These are phyloP conservation scores for Quercus alba DNA, from an alignment of 306 rosid genomes.

Conservation along the genomic window DNA sequence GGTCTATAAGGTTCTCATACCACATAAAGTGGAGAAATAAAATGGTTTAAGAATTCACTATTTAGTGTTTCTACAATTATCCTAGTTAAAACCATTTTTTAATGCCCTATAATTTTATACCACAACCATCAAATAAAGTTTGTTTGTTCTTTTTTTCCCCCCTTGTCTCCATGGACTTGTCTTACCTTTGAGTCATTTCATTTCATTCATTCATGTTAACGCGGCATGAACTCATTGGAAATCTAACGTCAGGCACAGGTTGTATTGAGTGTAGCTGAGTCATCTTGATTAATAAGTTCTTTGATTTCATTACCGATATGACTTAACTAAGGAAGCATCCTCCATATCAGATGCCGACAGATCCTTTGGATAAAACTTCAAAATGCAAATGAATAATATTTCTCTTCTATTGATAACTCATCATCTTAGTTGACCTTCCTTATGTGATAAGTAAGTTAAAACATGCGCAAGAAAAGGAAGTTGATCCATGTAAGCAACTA, in stretches of 20 bases:
- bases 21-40: neutral
- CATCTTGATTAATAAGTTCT: neutral
- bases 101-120: neutral
- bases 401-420: constrained; percentile 6
- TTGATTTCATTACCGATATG: neutral
- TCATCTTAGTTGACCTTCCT: constrained; percentile 18
- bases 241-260: neutral
- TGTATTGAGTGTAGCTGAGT: neutral
- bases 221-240: neutral
- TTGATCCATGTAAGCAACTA: too few relatives aligned
- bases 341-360: neutral
- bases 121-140: neutral
- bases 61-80: neutral
- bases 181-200: neutral
- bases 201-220: neutral
- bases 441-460: neutral
- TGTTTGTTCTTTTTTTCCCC: neutral
- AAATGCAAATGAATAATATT: neutral
- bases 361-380: neutral
- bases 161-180: neutral
- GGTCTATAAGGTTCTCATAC: neutral
- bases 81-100: neutral
- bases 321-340: constrained; percentile 4
- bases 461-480: constrained; percentile 15
- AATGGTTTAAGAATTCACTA: neutral